A percentile compares a stretch with the other conserved stretches of the same genome.
phyloP scores from a whole-genome alignment of 805 yeast species.

The Cyberlindnera samutprakarnensis region DNA sequence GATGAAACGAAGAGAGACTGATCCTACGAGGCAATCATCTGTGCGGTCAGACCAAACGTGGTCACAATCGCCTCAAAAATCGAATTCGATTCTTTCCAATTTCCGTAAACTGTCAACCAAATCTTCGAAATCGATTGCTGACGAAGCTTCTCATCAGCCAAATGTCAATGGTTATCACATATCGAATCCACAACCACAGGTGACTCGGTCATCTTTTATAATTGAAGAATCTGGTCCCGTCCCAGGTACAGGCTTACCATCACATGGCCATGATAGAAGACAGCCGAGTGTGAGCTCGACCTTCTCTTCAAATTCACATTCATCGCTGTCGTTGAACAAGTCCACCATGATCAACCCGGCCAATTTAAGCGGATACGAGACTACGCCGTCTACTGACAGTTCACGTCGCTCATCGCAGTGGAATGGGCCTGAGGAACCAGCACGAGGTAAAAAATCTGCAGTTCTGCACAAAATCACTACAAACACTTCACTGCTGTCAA shows the following conservation, averaged over 20 bases:
- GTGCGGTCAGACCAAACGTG: constrained; percentile 8
- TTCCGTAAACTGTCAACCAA: constrained; percentile 20
- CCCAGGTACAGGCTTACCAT: too few species aligned
- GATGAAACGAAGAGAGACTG: constrained; percentile 8
- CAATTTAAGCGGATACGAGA: constrained; percentile 13
- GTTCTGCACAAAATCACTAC: constrained; percentile 21
- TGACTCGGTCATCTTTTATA: too few species aligned
- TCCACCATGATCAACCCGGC: constrained; percentile 20
- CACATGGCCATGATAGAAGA: constrained; percentile 12
- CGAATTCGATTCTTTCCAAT: constrained; percentile 20
- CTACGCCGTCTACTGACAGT: constrained; percentile 17
- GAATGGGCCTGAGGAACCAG: constrained; percentile 11
- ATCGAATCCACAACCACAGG: constrained; percentile 21
- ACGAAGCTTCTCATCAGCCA: constrained; percentile 4
- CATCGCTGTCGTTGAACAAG: constrained; percentile 21
- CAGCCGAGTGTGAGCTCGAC: constrained; percentile 20
- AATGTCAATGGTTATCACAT: constrained; percentile 8
- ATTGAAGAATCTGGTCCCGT: too few species aligned
- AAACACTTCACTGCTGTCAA: constrained; percentile 10
- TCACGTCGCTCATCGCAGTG: constrained; percentile 23
- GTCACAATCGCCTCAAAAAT: constrained; percentile 11
- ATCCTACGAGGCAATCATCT: constrained; percentile 3
- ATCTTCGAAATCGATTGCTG: constrained; percentile 7
- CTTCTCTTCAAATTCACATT: constrained; percentile 18
- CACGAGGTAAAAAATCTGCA: constrained; percentile 11